These are phyloP conservation scores for Blastomyces emzantsi DNA, from an alignment of 2,329 filamentous ascomycete species.

Conservation along the genomic window DNA sequence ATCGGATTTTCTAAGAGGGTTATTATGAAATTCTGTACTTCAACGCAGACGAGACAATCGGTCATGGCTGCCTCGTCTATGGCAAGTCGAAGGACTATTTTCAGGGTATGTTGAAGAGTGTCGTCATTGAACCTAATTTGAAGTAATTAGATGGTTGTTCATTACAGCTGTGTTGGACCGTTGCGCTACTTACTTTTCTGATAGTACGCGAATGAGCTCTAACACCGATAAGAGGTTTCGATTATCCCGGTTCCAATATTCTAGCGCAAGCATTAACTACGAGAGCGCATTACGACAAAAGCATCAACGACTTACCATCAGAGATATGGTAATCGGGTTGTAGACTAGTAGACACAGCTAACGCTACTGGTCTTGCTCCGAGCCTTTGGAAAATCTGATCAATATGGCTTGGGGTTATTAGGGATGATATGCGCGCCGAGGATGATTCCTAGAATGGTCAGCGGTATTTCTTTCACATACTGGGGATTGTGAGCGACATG, in stretches of 20 bases:
- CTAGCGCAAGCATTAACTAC: constrained; percentile 13
- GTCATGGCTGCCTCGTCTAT: constrained; percentile 28
- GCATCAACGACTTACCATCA: constrained; percentile 14
- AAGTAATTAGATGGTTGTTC: constrained; percentile 5
- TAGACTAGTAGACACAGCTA: constrained; percentile 27
- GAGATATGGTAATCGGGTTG: constrained; percentile 21
- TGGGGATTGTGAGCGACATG: constrained; percentile 27
- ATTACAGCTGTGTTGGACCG: constrained; percentile 3
- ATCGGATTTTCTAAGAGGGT: constrained; percentile 19
- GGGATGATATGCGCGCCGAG: constrained; percentile 23
- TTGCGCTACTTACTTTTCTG: constrained; percentile 22
- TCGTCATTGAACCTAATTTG: constrained; percentile 26
- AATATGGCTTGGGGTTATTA: constrained; percentile 34
- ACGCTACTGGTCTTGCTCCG: constrained; percentile 45
- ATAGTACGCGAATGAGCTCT: constrained; percentile 25
- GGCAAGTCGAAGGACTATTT: constrained; percentile 30
- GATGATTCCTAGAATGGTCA: constrained; percentile 23
- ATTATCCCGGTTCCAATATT: constrained; percentile 14
- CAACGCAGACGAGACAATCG: constrained; percentile 24
- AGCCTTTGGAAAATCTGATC: constrained; percentile 50
- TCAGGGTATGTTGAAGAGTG: constrained; percentile 25
- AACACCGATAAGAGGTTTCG: constrained; percentile 28
- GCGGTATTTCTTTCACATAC: constrained; percentile 2
- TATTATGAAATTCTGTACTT: constrained; percentile 28
- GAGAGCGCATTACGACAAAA: neutral